Conservation (phyloP, 768 basidiomycete genomes). For the Vishniacozyma victoriae region DNA sequence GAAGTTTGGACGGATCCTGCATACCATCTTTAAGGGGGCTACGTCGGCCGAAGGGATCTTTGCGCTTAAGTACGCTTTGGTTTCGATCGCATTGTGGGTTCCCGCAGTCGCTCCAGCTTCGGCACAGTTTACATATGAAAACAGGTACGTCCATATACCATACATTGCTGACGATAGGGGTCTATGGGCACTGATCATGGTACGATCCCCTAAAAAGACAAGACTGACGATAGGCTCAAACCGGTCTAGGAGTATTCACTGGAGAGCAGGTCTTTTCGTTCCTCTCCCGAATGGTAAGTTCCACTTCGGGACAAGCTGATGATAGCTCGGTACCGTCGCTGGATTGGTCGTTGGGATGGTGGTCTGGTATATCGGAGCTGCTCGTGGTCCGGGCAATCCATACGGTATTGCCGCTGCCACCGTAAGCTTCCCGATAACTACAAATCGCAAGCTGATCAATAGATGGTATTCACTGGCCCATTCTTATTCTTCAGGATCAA, state of each 20-base stretch:
- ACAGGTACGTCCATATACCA: slow-evolving; percentile 7
- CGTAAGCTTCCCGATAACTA: slow-evolving; percentile 21
- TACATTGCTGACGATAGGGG: slow-evolving; percentile 42
- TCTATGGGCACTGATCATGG: slow-evolving; percentile 59
- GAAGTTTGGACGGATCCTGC: slow-evolving; percentile 47
- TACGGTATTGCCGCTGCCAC: slow-evolving; percentile 55
- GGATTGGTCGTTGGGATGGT: slow-evolving; percentile 43
- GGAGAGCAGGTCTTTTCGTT: slow-evolving; percentile 57
- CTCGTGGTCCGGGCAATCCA: slow-evolving; percentile 53
- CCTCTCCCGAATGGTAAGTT: slow-evolving; percentile 53
- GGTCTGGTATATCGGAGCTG: slow-evolving; percentile 48
- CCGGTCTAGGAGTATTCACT: slow-evolving; percentile 55
- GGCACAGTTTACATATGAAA: slow-evolving; percentile 49
- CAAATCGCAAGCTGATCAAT: neutral
- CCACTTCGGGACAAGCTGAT: neutral
- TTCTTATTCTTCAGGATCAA: slow-evolving; percentile 55
- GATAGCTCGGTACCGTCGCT: slow-evolving; percentile 28
- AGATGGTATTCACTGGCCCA: slow-evolving; percentile 52
- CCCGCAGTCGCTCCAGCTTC: slow-evolving; percentile 50
- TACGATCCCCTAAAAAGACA: neutral
- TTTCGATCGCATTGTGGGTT: slow-evolving; percentile 55
- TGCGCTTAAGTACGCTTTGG: slow-evolving; percentile 53
- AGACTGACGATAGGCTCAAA: slow-evolving; percentile 50
- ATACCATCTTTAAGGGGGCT: slow-evolving; percentile 49
- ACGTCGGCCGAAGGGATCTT: slow-evolving; percentile 53